Evolutionary conservation across 163 green algal species (phyloP), one percentile per base, ranked within the genome.

Genomic region (Volvox carteri): DNA sequence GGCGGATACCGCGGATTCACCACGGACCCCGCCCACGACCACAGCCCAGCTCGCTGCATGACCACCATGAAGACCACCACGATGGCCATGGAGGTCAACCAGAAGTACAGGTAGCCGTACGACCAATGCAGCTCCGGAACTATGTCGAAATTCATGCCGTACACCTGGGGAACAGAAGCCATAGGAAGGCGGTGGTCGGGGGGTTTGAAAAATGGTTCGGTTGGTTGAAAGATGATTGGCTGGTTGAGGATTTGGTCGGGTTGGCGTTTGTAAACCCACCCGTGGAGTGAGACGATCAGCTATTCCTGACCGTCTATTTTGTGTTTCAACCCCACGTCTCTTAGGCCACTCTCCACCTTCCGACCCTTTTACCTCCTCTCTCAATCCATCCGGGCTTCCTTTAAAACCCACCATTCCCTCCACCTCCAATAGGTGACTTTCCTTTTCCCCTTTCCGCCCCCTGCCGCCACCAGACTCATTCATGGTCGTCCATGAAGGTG

Each of bases 61-160:
- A 35, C 83, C 4, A 58, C 1, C 35, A 88, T 68, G 23, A 88
- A 83, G 12, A 81, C 12, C 0, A 88, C 11, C 48, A 88, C 83
- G 48, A 88, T 88, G 21, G 35, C 7, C 9, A 28, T 28, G 28
- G 46, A 81, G 18, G 67, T 33, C 4, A 44, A 23, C 81, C 89
- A 93, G 70, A 94, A 94, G 86, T 88, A 93, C 2, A 35, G 14
- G 77, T 93, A 94, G n/a, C 91, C 91, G 58, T 92, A 86, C 37
- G 65, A 12, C 91, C 89, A 93, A 30, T 93, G 76, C 48, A 92
- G 68, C 73, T 92, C 90, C 8, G 88, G 81, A 23, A 91, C 21
- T 12, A 67, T 44, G 39, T 90, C 90, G 42, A 90, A 91, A 42
- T 90, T 90, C 79, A 85, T 91, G 62, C 86, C 91, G 79, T 92